These are phyloP conservation scores for Rhynchospora pubera DNA, from an alignment of 176 grass and related monocot genomes.

Conservation along the genomic window DNA sequence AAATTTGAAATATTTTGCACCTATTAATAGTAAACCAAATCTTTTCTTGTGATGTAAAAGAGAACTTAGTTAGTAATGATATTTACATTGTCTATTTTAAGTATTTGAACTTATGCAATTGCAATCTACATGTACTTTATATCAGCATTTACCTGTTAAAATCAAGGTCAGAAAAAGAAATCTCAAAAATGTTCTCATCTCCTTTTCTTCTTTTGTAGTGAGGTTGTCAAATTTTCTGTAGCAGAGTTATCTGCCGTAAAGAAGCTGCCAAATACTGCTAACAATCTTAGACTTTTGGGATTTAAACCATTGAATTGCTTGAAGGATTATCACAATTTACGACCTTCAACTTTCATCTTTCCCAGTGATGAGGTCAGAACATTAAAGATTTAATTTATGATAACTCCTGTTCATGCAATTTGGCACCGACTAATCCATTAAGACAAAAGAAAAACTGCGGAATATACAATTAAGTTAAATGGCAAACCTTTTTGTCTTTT, in stretches of 20 bases:
- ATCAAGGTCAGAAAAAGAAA: neutral
- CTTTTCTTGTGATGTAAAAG: neutral
- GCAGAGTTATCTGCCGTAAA: conserved; percentile 72
- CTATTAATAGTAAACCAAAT: neutral
- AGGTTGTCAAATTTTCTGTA: conserved; percentile 61
- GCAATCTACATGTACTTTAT: neutral
- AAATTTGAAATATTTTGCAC: neutral
- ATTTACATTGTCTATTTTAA: neutral
- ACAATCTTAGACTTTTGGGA: conserved; percentile 74
- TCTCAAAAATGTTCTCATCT: neutral
- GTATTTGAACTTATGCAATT: neutral
- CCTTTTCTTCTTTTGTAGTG: conserved; percentile 42
- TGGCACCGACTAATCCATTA: neutral
- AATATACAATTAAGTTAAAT: neutral
- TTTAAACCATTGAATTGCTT: conserved; percentile 91
- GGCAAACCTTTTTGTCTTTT: neutral
- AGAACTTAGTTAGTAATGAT: neutral
- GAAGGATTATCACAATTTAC: conserved; percentile 93
- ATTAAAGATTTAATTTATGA: neutral
- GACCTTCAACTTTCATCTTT: conserved; percentile 88
- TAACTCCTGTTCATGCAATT: neutral
- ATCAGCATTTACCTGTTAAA: neutral
- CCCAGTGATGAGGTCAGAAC: conserved; percentile 72
- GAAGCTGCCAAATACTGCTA: conserved; percentile 51
- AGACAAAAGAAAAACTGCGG: neutral